Evolutionary conservation across 2,329 filamentous ascomycete genomes (phyloP), one percentile per base, ranked within the genome.

Genomic region (Davidsoniella virescens): DNA sequence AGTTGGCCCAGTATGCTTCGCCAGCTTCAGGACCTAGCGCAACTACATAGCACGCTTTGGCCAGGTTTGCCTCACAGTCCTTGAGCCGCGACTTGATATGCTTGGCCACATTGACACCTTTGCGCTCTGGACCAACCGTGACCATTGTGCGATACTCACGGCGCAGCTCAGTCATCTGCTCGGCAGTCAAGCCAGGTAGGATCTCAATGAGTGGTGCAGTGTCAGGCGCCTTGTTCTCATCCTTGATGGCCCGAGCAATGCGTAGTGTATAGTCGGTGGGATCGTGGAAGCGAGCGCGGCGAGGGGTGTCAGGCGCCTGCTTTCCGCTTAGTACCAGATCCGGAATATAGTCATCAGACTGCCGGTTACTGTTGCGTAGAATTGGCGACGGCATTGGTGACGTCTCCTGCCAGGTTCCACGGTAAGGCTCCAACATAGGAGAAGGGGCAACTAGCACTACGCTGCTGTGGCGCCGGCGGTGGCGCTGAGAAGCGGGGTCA

Each of bases 1-100:
- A 94, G 63, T 95, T 96, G 53, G 90, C 87, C 88, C 92, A 98
- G 70, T 94, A 94, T 0, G 87, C 86, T 64, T 98, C 92, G 57
- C 80, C 82, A 67, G 95, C 92, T 81, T 87, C 96, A 48, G 76
- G 75, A 8, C 92, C 92, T 0, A 96, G 75, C 0, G 90, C 87
- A 2, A 86, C 88, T 3, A 88, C 80, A 63, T 96, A 95, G 60
- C 83, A 87, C 5, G 84, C 84, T 66, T 96, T 96, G 66, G 88
- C 90, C 56, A 96, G 80, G 57, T 78, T 80, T 4, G 80, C 72
- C 49, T 82, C 73, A 57, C 80, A 75, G 41, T 85, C 80, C 65
- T 88, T 87, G 59, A 88, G 72, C 17, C 78, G 74, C 16, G 76
- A 70, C 54, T 86, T 86, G 62, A 92, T 84, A 65, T 92, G 85